These are phyloP conservation scores for Diaporthe citriasiana DNA, from an alignment of 2,329 filamentous ascomycete genomes.

Conservation along the genomic window DNA sequence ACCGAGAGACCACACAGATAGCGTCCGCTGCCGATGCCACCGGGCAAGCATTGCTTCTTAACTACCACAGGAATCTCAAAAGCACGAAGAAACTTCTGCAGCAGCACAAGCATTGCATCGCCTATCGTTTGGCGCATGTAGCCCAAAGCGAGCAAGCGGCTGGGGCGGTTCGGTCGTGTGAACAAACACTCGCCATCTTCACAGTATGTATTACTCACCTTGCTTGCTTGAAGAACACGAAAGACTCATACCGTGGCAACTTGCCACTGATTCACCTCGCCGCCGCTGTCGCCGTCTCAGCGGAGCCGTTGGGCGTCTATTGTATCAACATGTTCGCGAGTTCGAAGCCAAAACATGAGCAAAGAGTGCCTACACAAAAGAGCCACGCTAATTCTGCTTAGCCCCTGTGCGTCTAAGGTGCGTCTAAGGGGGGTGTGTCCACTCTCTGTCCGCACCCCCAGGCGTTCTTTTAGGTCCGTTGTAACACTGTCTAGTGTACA, in stretches of 20 bases:
- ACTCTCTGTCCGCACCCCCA: not conserved
- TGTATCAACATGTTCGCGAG: not conserved
- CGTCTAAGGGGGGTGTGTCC: not conserved
- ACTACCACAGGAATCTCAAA: constrained; percentile 30
- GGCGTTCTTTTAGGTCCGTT: not conserved
- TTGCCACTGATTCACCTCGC: not conserved
- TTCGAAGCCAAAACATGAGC: not conserved
- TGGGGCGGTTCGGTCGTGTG: constrained; percentile 1
- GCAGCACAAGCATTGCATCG: constrained; percentile 28
- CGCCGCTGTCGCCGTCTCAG: not conserved
- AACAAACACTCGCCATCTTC: constrained; percentile 9
- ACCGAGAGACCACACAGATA: constrained; percentile 1
- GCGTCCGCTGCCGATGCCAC: constrained; percentile 7
- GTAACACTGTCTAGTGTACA: not conserved
- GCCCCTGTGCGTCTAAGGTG: constrained; percentile 1
- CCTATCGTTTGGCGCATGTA: constrained; percentile 16
- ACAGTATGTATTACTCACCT: not conserved
- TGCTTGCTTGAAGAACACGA: not conserved
- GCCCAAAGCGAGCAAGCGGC: constrained; percentile 11
- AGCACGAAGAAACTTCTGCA: constrained; percentile 33
- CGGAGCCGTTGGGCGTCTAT: not conserved
- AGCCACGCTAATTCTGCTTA: constrained; percentile 7
- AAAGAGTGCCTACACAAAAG: not conserved
- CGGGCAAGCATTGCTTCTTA: constrained; percentile 23
- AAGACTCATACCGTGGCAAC: not conserved